These are phyloP conservation scores for Xenosphaeropsis pyriputrescens DNA, from an alignment of 2,329 filamentous ascomycete genomes.

Conservation along the genomic window DNA sequence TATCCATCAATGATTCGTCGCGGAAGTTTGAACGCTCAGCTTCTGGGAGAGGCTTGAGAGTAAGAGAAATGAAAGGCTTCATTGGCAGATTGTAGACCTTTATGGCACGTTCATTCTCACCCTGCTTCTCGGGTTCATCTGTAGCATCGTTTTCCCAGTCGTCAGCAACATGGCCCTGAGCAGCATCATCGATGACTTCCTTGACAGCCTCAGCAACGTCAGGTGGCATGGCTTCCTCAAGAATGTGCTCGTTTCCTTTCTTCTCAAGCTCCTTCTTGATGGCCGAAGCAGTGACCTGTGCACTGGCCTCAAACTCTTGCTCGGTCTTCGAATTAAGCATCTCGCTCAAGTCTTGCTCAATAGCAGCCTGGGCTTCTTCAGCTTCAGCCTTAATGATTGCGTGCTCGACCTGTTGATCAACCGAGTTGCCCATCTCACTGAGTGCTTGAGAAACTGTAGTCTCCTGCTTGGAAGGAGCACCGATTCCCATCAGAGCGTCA, in stretches of 20 bases:
- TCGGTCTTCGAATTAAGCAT: constrained; percentile 35
- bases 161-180: constrained; percentile 49
- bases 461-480: constrained; percentile 21
- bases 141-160: constrained; percentile 81
- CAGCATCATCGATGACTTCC: constrained; percentile 38
- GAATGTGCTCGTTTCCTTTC: constrained; percentile 32
- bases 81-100: constrained; percentile 92
- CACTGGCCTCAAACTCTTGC: constrained; percentile 36
- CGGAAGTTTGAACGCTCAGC: constrained; percentile 50
- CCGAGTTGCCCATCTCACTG: constrained; percentile 44
- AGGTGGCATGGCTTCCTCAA: constrained; percentile 36
- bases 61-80: constrained; percentile 88
- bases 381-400: constrained; percentile 38
- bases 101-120: constrained; percentile 45
- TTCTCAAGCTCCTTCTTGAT: constrained; percentile 40
- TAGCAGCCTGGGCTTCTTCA: constrained; percentile 30
- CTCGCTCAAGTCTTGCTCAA: constrained; percentile 31
- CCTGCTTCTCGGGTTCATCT: constrained; percentile 48
- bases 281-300: constrained; percentile 27
- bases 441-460: constrained; percentile 62
- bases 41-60: constrained; percentile 43
- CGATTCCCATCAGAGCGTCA: constrained; percentile 17
- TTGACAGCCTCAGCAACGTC: constrained; percentile 40
- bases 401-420: constrained; percentile 47
- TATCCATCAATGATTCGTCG: constrained; percentile 74